Conservation (phyloP, 129 eudicot genomes). For the Chrysanthemum makinoi region DNA sequence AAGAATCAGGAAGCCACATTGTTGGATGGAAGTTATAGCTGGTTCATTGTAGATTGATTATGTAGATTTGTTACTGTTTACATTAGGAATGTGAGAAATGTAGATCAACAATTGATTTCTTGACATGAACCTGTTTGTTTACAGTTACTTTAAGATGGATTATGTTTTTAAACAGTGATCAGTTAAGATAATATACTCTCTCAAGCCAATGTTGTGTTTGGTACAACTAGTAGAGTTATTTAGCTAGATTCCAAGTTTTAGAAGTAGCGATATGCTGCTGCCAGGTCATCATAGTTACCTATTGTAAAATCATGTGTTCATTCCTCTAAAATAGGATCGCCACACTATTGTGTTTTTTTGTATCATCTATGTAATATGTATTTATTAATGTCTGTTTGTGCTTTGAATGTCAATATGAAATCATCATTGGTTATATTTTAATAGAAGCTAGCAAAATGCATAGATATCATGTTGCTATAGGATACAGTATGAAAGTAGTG, state of each 20-base stretch:
- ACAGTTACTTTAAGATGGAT: too few relatives aligned
- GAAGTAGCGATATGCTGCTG: constrained; percentile 9
- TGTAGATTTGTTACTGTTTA: too few relatives aligned
- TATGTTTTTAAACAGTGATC: too few relatives aligned
- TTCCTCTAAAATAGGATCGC: background rate
- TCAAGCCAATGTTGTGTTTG: background rate
- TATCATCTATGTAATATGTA: too few relatives aligned
- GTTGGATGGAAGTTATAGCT: too few relatives aligned
- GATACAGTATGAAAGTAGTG: background rate
- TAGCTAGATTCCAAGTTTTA: constrained; percentile 7
- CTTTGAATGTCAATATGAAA: background rate
- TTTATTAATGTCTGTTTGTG: too few relatives aligned
- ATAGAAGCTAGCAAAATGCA: background rate
- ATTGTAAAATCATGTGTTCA: background rate
- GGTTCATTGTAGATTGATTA: too few relatives aligned
- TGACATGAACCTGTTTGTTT: too few relatives aligned
- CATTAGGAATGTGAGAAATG: too few relatives aligned
- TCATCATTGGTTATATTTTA: background rate
- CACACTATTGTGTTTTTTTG: too few relatives aligned
- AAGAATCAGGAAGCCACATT: too few relatives aligned
- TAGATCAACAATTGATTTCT: too few relatives aligned
- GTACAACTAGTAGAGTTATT: background rate
- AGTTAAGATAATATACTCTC: background rate
- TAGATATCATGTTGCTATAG: background rate
- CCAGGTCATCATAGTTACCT: background rate